Base-by-base conservation (phyloP, 2,329 filamentous ascomycete species). In the Botrytis fabae region DNA sequence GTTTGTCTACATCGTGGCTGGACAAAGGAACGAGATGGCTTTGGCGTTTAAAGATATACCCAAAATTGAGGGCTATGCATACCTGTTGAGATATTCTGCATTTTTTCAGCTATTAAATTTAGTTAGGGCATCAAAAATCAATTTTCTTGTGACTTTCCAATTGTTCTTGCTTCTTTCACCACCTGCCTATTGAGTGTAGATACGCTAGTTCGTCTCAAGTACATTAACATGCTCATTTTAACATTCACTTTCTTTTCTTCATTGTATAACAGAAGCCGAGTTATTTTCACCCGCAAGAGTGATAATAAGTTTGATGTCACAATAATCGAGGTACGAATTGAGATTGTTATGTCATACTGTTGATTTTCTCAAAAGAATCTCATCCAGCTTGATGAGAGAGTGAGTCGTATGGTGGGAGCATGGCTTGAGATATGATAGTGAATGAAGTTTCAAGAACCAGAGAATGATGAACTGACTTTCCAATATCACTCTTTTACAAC, bases 11-110 rank as follows among this genome's bases (percentile, higher is more conserved):
- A 5, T 16, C 22, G 35, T 20, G 35, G 25, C 20, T 10, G 44
- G 8, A 25, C 0, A 38, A n/a, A 40, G 20, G 5, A 20, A 18
- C 1, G 16, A 12, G 4, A 7, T n/a, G 16, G 0, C 32, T 10
- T 35, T 22, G 62, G 10, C 12, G n/a, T 65, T 35, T 12, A 51
- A 38, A 51, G 22, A 51, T 51, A 20, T 48, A n/a, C 22, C 7
- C 59, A n/a, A 40, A 40, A 61, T 1, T 25, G 35, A n/a, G 12
- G n/a, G 35, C 2, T 5, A 3, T 4, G 59, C 59, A 12, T 6
- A 35, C 2, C 35, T 22, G 3, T 60, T 60, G 32, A 60, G n/a
- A 1, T 35, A 35, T 35, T 35, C 3, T 18, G 18, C 28, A 35
- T 28, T 7, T 59, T 22, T 22, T 59, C 38, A 35, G 8, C 7